Percentiles rank a stretch among this genome's conserved stretches.
Conservation (phyloP, 2,329 filamentous ascomycete species). For the Seiridium unicorne region DNA sequence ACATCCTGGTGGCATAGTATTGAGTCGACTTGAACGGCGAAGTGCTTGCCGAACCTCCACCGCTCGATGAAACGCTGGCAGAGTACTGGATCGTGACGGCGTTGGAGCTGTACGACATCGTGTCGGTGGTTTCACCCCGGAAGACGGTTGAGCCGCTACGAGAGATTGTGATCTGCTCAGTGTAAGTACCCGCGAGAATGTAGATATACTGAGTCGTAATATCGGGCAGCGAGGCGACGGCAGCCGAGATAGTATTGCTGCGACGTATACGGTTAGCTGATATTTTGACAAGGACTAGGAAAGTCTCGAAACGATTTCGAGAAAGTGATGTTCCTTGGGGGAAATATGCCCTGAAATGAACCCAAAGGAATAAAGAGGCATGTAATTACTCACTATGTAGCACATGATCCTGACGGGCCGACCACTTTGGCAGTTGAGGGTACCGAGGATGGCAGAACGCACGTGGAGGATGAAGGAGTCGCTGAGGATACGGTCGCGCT, state of each 20-base stretch:
- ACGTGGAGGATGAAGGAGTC: not conserved
- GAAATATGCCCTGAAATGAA: too few species aligned
- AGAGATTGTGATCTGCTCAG: conserved; percentile 38
- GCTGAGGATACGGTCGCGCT: not conserved
- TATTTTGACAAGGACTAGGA: too few species aligned
- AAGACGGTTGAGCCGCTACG: conserved; percentile 46
- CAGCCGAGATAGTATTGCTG: too few species aligned
- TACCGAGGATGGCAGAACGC: conserved; percentile 9
- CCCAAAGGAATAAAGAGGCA: conserved; percentile 38
- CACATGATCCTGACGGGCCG: conserved; percentile 16
- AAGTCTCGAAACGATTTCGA: too few species aligned
- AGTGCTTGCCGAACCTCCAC: conserved; percentile 14
- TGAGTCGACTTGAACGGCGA: conserved; percentile 24
- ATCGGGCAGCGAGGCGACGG: too few species aligned
- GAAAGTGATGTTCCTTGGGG: too few species aligned
- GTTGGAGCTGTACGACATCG: conserved; percentile 42
- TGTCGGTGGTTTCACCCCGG: conserved; percentile 41
- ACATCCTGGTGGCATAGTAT: conserved; percentile 20
- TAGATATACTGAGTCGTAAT: conserved; percentile 35
- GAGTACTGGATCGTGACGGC: conserved; percentile 37
- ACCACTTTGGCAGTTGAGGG: conserved; percentile 13
- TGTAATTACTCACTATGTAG: conserved; percentile 31
- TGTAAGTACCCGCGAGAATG: conserved; percentile 1
- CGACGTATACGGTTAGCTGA: too few species aligned
- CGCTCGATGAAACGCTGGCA: conserved; percentile 11